phyloP scores from a whole-genome alignment of 108 stramenopile genomes.

The Cyclotella baltica region DNA sequence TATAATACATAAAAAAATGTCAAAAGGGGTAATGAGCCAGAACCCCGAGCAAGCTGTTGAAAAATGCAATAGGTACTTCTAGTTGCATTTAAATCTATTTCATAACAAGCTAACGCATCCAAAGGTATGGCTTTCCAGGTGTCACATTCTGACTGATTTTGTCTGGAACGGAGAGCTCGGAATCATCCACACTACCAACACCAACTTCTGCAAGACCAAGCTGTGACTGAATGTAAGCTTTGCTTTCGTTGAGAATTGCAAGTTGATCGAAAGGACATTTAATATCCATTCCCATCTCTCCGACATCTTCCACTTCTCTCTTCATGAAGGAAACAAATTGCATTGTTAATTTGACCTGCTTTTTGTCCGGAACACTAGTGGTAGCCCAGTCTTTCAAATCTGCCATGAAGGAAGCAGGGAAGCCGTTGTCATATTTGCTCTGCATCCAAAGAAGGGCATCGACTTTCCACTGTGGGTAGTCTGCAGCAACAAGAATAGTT shows the following conservation, averaged over 20 bases:
- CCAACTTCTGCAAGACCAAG: constrained; percentile 63
- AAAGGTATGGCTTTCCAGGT: constrained; percentile 83
- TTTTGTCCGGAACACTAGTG: constrained; percentile 85
- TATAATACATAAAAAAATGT: too few relatives aligned
- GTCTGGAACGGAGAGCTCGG: constrained; percentile 63
- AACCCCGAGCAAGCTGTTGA: too few relatives aligned
- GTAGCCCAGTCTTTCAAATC: constrained; percentile 81
- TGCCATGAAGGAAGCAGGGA: constrained; percentile 70
- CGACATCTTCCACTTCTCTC: constrained; percentile 89
- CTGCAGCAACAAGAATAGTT: constrained; percentile 80
- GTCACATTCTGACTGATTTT: constrained; percentile 60
- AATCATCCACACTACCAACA: constrained; percentile 63
- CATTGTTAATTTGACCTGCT: constrained; percentile 89
- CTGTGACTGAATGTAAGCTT: constrained; percentile 78
- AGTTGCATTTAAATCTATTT: neutral
- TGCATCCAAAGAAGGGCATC: constrained; percentile 87
- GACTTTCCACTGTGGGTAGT: constrained; percentile 90
- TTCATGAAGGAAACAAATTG: constrained; percentile 95
- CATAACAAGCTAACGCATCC: constrained; percentile 61
- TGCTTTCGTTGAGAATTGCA: constrained; percentile 67
- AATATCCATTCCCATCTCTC: constrained; percentile 83
- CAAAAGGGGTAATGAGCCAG: too few relatives aligned
- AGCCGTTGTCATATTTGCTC: constrained; percentile 62
- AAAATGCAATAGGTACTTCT: too few relatives aligned
- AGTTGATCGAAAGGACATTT: constrained; percentile 89